phyloP scores from a whole-genome alignment of 495 filamentous ascomycete genomes.

The Terfezia claveryi region DNA sequence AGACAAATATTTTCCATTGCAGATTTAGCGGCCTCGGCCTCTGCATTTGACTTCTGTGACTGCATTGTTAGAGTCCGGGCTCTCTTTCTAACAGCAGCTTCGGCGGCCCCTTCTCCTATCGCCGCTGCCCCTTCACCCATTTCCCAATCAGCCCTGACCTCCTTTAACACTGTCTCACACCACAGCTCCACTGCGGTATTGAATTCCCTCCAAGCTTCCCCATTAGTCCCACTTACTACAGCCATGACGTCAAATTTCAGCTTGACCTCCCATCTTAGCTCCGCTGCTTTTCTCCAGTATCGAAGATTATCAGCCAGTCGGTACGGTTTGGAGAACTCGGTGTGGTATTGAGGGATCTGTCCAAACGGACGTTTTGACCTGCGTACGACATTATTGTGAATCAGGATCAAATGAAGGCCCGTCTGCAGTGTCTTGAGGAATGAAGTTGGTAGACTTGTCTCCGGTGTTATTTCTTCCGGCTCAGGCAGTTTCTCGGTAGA shows the following conservation, averaged over 20 bases:
- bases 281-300: constrained; percentile 89
- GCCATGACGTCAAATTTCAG: constrained; percentile 69
- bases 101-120: constrained; percentile 5
- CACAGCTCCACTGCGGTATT: constrained; percentile 12
- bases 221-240: constrained; percentile 38
- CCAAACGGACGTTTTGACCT: constrained; percentile 73
- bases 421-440: constrained; percentile 55
- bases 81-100: background rate
- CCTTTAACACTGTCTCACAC: constrained; percentile 15
- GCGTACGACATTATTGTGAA: constrained; percentile 72
- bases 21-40: background rate
- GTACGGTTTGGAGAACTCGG: constrained; percentile 83
- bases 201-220: constrained; percentile 13
- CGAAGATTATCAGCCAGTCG: constrained; percentile 79
- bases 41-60: background rate
- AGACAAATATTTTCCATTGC: background rate
- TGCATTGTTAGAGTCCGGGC: background rate
- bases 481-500: constrained; percentile 36
- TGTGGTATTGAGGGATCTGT: constrained; percentile 71
- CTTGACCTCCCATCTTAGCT: constrained; percentile 79
- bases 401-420: constrained; percentile 56
- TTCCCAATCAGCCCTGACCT: constrained; percentile 18
- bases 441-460: constrained; percentile 39
- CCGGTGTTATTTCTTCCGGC: constrained; percentile 40
- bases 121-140: constrained; percentile 12